Conservation (phyloP, 192 early-diverging fungal genomes). For the Coemansia sp. region DNA sequence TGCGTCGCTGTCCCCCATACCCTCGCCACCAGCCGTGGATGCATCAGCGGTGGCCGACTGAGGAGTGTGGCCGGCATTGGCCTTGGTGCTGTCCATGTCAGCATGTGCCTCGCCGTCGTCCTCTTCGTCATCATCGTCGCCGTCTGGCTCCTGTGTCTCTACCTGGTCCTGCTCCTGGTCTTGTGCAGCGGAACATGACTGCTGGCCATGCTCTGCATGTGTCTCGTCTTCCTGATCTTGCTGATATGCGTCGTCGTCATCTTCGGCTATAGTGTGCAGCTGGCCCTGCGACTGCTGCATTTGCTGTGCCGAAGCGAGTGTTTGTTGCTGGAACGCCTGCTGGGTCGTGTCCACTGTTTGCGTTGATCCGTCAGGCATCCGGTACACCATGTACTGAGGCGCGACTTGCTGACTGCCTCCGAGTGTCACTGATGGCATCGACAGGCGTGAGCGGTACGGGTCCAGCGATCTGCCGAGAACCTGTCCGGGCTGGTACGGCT, state of each 20-base stretch:
- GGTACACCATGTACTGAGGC: slow-evolving; percentile 54
- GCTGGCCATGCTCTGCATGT: slow-evolving; percentile 2
- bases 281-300: slow-evolving; percentile 20
- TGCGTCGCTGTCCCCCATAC: neutral
- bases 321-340: slow-evolving; percentile 20
- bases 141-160: slow-evolving; percentile 6
- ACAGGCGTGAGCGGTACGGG: slow-evolving; percentile 40
- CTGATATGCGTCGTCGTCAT: slow-evolving; percentile 24
- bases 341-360: slow-evolving; percentile 29
- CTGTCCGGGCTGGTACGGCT: slow-evolving; percentile 56
- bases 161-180: slow-evolving; percentile 11
- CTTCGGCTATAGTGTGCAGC: slow-evolving; percentile 51
- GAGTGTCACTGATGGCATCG: slow-evolving; percentile 2
- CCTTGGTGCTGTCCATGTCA: neutral
- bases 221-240: slow-evolving; percentile 6
- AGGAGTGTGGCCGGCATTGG: slow-evolving; percentile 1
- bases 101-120: slow-evolving; percentile 11
- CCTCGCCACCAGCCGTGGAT: slow-evolving; percentile 2
- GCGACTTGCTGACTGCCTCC: neutral
- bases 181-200: too few species aligned
- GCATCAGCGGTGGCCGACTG: slow-evolving; percentile 4
- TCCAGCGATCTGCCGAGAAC: slow-evolving; percentile 47
- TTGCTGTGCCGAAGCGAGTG: slow-evolving; percentile 9
- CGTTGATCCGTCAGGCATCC: slow-evolving; percentile 48
- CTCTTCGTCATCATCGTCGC: slow-evolving; percentile 11